These are phyloP conservation scores for Podosphaera aphanis DNA, from an alignment of 2,329 filamentous ascomycete genomes.

Conservation along the genomic window DNA sequence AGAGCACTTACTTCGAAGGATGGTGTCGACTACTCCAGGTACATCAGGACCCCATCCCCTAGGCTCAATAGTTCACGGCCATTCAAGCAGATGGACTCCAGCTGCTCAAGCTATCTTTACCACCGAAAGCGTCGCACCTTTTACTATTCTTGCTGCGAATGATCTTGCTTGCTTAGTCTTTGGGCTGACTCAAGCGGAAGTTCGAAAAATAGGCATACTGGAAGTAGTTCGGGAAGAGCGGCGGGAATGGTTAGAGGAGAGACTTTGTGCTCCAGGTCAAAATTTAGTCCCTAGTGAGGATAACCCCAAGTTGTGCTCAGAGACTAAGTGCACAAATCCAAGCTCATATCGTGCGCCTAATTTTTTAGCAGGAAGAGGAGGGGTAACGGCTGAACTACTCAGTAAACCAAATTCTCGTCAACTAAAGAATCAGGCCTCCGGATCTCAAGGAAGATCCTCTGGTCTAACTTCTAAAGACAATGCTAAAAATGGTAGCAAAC, in stretches of 20 bases:
- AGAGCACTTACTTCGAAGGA: conserved; percentile 18
- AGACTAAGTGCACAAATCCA: conserved; percentile 8
- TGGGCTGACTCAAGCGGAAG: conserved; percentile 89
- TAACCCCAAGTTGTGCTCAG: conserved; percentile 7
- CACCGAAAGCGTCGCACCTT: conserved; percentile 72
- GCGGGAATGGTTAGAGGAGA: conserved; percentile 70
- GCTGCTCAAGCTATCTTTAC: conserved; percentile 93
- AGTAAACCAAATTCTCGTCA: conserved; percentile 44
- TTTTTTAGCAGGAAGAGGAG: conserved; percentile 47
- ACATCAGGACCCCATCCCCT: conserved; percentile 17
- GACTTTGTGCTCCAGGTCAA: conserved; percentile 41
- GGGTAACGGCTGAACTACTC: conserved; percentile 64
- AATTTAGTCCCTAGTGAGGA: conserved; percentile 17
- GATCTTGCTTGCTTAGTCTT: conserved; percentile 94
- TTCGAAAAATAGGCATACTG: conserved; percentile 80
- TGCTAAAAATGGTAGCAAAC: conserved; percentile 24
- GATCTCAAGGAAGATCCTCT: conserved; percentile 36
- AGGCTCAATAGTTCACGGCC: conserved; percentile 49
- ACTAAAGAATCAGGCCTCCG: conserved; percentile 22
- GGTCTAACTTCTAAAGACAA: conserved; percentile 21
- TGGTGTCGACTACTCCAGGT: conserved; percentile 16
- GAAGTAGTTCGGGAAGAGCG: conserved; percentile 85
- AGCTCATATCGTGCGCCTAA: conserved; percentile 17
- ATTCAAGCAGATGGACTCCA: conserved; percentile 73
- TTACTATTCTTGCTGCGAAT: conserved; percentile 91